These are phyloP conservation scores for Penicillium ucsense DNA, from an alignment of 495 filamentous ascomycete species.

Conservation along the genomic window DNA sequence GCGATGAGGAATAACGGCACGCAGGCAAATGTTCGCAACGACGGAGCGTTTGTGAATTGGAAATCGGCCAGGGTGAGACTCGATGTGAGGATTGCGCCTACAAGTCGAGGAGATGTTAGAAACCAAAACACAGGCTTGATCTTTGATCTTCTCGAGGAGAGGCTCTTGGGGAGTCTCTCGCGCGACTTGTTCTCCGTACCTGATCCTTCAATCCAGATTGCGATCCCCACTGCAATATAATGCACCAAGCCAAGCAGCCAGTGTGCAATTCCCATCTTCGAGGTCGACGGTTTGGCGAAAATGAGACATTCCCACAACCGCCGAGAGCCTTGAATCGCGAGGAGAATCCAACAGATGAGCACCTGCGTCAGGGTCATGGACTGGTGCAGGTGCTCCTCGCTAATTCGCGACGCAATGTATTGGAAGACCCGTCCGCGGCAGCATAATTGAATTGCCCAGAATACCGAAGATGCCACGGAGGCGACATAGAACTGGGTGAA, in stretches of 20 bases:
- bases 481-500: slow-evolving; percentile 81
- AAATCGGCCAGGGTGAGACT: slow-evolving; percentile 23
- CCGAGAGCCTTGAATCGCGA: slow-evolving; percentile 63
- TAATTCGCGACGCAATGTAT: slow-evolving; percentile 27
- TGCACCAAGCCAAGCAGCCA: slow-evolving; percentile 71
- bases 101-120: neutral
- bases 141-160: too few relatives aligned
- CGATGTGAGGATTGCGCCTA: slow-evolving; percentile 22
- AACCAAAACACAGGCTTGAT: too few relatives aligned
- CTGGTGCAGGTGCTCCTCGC: slow-evolving; percentile 22
- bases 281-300: slow-evolving; percentile 55
- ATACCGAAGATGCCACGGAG: slow-evolving; percentile 58
- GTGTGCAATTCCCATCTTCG: slow-evolving; percentile 74
- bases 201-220: slow-evolving; percentile 80
- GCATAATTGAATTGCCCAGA: slow-evolving; percentile 68
- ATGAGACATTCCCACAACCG: slow-evolving; percentile 62
- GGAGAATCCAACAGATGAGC: slow-evolving; percentile 54
- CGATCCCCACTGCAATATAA: slow-evolving; percentile 61
- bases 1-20: slow-evolving; percentile 61
- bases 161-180: slow-evolving; percentile 4
- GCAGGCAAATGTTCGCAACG: slow-evolving; percentile 49
- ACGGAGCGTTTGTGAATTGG: slow-evolving; percentile 34
- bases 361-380: slow-evolving; percentile 60
- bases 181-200: slow-evolving; percentile 36
- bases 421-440: slow-evolving; percentile 40